phyloP scores from a whole-genome alignment of 2,329 filamentous ascomycete species.

The Fusarium nisikadoi region DNA sequence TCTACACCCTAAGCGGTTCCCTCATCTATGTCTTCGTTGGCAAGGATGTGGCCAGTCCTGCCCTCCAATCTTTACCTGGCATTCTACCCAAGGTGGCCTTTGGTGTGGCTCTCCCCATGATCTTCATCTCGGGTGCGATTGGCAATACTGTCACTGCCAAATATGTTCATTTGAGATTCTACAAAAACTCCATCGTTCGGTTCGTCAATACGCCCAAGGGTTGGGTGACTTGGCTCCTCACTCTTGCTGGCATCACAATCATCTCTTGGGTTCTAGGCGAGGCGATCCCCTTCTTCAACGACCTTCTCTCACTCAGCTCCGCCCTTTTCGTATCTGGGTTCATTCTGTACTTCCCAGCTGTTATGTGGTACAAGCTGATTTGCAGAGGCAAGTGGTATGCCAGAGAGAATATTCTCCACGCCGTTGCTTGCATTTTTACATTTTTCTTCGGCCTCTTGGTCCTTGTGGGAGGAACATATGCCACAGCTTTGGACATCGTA shows the following conservation, averaged over 20 bases:
- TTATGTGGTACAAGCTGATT: slow-evolving; percentile 55
- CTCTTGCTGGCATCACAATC: slow-evolving; percentile 65
- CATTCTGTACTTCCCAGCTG: slow-evolving; percentile 52
- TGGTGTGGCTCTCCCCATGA: slow-evolving; percentile 70
- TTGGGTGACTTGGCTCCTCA: slow-evolving; percentile 64
- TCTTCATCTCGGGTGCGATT: slow-evolving; percentile 75
- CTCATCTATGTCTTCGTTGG: slow-evolving; percentile 75
- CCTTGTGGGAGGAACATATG: slow-evolving; percentile 27
- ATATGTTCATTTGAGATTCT: slow-evolving; percentile 50
- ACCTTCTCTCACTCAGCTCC: slow-evolving; percentile 65
- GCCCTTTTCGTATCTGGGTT: slow-evolving; percentile 58
- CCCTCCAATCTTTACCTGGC: slow-evolving; percentile 68
- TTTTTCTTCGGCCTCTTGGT: slow-evolving; percentile 31
- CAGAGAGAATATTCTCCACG: slow-evolving; percentile 26
- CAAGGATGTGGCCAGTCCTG: slow-evolving; percentile 67
- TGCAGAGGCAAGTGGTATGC: slow-evolving; percentile 40
- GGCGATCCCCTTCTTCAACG: slow-evolving; percentile 76
- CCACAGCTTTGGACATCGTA: slow-evolving; percentile 31
- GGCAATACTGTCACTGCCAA: slow-evolving; percentile 57
- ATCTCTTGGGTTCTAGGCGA: slow-evolving; percentile 63
- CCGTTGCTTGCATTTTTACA: slow-evolving; percentile 13
- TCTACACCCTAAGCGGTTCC: slow-evolving; percentile 71
- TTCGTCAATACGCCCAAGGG: slow-evolving; percentile 43
- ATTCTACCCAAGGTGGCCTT: slow-evolving; percentile 53
- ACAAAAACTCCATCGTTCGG: slow-evolving; percentile 31